Evolutionary conservation across 768 basidiomycete species (phyloP), one percentile per base, ranked within the genome.

Genomic region (Arthromyces matolae): DNA sequence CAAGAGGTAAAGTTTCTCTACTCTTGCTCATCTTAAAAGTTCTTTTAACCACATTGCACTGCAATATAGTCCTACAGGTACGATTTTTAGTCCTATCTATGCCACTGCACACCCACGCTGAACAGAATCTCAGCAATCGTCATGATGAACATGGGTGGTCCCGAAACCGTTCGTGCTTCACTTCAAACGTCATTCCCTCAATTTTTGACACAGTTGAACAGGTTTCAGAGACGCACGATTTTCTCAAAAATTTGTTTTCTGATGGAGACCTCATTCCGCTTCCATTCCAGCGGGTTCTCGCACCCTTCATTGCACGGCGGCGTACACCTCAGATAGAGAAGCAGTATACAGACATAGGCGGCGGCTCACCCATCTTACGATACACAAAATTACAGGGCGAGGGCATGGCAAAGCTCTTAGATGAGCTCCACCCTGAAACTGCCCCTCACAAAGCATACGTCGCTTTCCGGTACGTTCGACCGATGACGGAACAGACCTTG

Each of bases 141-240:
- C 33, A 89, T 99, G 88, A 74, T 99, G 71, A 99, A 98, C 68
- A 99, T 99, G 96, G 96, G 96, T 35, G 96, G 96, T 2, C 96
- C 95, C 19, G 80, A 89, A 42, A 94, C 92, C 48, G 92, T 93
- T 60, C 58, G 81, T 70, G 29, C 28, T 43, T 24, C 23, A 31
- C 36, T 35, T 32, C 23, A 20, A n/a, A 31, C 29, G 14, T 49
- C 8, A 41, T 44, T 42, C 32, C 31, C 37, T 19, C 37, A 23
- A 20, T 14, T 49, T 51, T 40, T 51, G 51, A 41, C 38, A n/a
- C 23, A 31, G 41, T 52, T 45, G 52, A 43, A 22, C 55, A 96
- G 92, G 87, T 96, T 33, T 72, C 84, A 4, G 95, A 97, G 71
- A 97, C 96, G 6, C 77, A 92, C 61, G 84, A 87, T 67, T 99